These are phyloP conservation scores for barrel medic (Medicago truncatula) DNA, from an alignment of 306 rosid genomes.

Conservation along the genomic window DNA sequence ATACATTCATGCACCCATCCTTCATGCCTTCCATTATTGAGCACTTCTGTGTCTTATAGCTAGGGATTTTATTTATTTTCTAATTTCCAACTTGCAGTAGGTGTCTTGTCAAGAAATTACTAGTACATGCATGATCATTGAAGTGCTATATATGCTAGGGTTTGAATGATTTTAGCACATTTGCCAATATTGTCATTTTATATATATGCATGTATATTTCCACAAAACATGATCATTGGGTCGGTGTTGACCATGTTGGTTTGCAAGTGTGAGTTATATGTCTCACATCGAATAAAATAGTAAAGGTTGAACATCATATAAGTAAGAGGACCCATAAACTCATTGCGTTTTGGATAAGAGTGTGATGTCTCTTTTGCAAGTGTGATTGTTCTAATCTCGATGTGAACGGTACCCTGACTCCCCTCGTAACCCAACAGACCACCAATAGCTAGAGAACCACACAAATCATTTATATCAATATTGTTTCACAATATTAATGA, in stretches of 20 bases:
- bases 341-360: too few relatives aligned
- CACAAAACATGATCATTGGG: not conserved
- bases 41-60: not conserved
- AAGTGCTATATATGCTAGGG: not conserved
- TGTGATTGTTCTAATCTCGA: too few relatives aligned
- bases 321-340: too few relatives aligned
- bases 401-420: too few relatives aligned
- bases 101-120: constrained; percentile 1
- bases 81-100: not conserved
- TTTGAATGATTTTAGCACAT: not conserved
- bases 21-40: constrained; percentile 7
- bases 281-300: too few relatives aligned
- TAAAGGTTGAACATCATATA: too few relatives aligned
- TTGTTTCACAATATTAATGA: not conserved
- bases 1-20: not conserved
- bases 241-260: not conserved
- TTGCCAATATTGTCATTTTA: not conserved
- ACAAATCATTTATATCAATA: not conserved
- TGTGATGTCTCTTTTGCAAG: too few relatives aligned
- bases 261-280: too few relatives aligned
- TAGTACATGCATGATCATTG: not conserved
- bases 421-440: too few relatives aligned
- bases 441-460: not conserved
- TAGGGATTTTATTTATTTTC: too few relatives aligned
- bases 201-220: not conserved